Base-by-base conservation (phyloP, 768 basidiomycete genomes). In the Phallus indusiatus region DNA sequence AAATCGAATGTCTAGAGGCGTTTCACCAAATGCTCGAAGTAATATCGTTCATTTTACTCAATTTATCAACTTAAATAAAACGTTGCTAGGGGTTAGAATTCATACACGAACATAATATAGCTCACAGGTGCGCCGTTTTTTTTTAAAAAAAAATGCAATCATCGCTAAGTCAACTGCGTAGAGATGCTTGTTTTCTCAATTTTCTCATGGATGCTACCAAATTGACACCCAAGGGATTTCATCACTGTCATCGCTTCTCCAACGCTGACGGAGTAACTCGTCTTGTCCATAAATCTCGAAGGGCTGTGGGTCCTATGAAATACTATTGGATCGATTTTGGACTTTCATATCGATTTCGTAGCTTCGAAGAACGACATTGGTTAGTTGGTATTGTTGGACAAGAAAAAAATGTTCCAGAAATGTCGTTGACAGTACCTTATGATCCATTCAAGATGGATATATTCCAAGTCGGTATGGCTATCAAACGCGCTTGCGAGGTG, bases 321-420 rank as follows among this genome's bases (percentile, higher is more conserved):
- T 72, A 72, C 54, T 67, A 64, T 36, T 57, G 64, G 47, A 67
- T 66, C 37, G 71, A 71, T 48, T 48, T 48, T 48, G 47, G 47
- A 6, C 47, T 48, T 48, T 48, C 47, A n/a, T n/a, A n/a, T 48
- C 47, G 21, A 21, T 48, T 48, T 48, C n/a, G n/a, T n/a, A 21
- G n/a, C 21, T 21, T n/a, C 6, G 47, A 48, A n/a, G 21, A n/a
- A n/a, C 21, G 47, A 3, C n/a, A 48, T n/a, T 48, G n/a, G 21
- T n/a, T 48, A 7, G 28, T 28, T 28, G 28, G 28, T 3, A 28
- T 3, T 3, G 4, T 28, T 7, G 28, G 28, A 2, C 28, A 28
- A 28, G 28, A 28, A 28, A 28, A 28, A 7, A 28, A 28, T 7
- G 28, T 28, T 28, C 28, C 28, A 7, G 28, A 28, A 28, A 7